Conservation (phyloP, 345 rosid species). For the Lumnitzera littorea region DNA sequence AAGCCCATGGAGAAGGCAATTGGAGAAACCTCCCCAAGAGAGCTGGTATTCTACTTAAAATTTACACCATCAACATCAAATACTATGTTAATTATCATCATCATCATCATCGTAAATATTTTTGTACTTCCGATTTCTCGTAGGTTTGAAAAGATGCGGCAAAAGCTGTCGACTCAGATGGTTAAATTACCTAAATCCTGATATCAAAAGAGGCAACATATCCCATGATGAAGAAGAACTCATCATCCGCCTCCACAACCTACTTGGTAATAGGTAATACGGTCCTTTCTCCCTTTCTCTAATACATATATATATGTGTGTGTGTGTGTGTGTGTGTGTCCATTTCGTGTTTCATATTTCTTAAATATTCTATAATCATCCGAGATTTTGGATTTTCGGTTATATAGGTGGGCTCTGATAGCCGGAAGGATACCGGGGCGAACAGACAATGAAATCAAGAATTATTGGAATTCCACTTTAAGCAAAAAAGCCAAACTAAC, state of each 20-base stretch:
- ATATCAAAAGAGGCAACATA: constrained; percentile 54
- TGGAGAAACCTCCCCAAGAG: constrained; percentile 56
- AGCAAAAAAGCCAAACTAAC: constrained; percentile 25
- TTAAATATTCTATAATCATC: too few relatives aligned
- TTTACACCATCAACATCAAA: neutral
- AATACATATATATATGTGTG: too few relatives aligned
- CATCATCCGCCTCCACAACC: constrained; percentile 49
- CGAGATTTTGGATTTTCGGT: neutral
- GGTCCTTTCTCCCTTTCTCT: neutral
- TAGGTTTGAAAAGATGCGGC: constrained; percentile 57
- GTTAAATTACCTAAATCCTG: constrained; percentile 54
- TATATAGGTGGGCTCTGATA: constrained; percentile 50
- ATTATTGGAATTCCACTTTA: constrained; percentile 52
- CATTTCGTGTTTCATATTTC: neutral
- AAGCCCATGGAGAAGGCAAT: constrained; percentile 56
- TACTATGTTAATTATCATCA: neutral
- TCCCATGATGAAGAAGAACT: constrained; percentile 54
- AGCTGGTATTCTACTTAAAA: constrained; percentile 27
- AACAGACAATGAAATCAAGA: constrained; percentile 73
- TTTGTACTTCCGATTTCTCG: neutral
- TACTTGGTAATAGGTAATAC: constrained; percentile 50
- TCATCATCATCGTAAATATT: neutral
- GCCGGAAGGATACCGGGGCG: constrained; percentile 77
- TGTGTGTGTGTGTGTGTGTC: too few relatives aligned
- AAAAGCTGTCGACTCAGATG: constrained; percentile 60